These are phyloP conservation scores for Talaromyces sp. DNA, from an alignment of 2,329 filamentous ascomycete genomes.

Conservation along the genomic window DNA sequence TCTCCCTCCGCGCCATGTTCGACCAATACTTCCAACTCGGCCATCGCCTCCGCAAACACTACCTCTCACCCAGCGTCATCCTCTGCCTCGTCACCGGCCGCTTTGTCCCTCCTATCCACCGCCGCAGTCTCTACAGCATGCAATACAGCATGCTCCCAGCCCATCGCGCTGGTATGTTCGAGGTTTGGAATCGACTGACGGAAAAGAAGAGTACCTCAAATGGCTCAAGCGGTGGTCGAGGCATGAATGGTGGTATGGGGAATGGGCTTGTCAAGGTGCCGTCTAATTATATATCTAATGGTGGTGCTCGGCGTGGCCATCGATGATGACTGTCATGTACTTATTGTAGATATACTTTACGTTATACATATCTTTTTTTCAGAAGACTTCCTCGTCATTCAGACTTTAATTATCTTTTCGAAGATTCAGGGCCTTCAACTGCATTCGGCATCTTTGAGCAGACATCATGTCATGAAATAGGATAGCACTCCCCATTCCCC, in stretches of 20 bases:
- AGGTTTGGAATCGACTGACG: conserved; percentile 78
- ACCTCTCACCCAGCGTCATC: conserved; percentile 83
- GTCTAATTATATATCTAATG: conserved; percentile 14
- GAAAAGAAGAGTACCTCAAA: conserved; percentile 39
- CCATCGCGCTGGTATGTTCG: conserved; percentile 71
- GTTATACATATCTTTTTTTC: background rate
- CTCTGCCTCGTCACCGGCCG: conserved; percentile 84
- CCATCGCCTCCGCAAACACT: conserved; percentile 89
- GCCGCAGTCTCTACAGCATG: conserved; percentile 90
- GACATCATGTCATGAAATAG: background rate
- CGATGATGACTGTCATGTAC: conserved; percentile 9
- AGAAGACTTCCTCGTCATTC: no score
- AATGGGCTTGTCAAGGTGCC: conserved; percentile 17
- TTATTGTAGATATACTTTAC: background rate
- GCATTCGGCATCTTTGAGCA: background rate
- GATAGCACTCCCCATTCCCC: background rate
- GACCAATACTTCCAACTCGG: conserved; percentile 96
- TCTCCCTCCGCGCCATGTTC: conserved; percentile 92
- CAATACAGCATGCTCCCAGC: conserved; percentile 98
- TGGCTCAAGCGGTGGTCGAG: background rate
- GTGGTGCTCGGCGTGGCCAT: conserved; percentile 15
- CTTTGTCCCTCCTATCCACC: conserved; percentile 91
- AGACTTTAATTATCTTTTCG: background rate
- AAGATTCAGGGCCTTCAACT: background rate
- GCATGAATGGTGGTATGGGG: background rate